Evolutionary conservation across 305 asterid species (phyloP), one percentile per base, ranked within the genome.

Genomic region (Euphrasia arctica): DNA sequence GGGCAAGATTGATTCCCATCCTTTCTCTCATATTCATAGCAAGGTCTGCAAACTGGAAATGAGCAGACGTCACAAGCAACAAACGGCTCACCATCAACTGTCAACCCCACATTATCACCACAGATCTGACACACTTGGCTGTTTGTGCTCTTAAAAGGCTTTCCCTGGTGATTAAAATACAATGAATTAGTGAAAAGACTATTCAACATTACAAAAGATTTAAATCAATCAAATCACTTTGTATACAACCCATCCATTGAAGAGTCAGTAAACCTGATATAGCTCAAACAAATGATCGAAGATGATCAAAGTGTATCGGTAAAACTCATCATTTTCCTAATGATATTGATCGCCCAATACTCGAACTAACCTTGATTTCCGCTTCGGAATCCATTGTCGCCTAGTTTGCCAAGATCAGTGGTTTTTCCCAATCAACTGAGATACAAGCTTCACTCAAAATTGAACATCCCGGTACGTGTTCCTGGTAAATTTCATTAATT

Each of bases 1-100:
- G 96, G 99, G 72, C 99, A 94, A 70, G 92, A 88, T 72, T 90
- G 93, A 69, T 86, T 88, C 55, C 96, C 99, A 25, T 94, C 99
- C 87, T 94, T 94, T 69, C 97, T 88, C 84, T 94, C 99, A 55
- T 90, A 94, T 70, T 90, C 99, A 77, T 94, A 94, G 78, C 99
- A 94, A 32, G 99, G 93, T 73, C 99, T 81, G 84, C 99, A 93
- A 48, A 90, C 97, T 1, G 99, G 99, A 81, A 82, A 90, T 61
- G 99, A 81, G 65, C 99, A 94, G 75, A 90, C 88, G 75, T 86
- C 64, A 64, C 99, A 93, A 66, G 99, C 99, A 75, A 80, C 95
- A 82, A 93, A 93, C 64, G 88, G 77, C 72, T 86, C 99, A 18
- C 91, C 89, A 62, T 72, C 85, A 52, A 73, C 85, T 58, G 87